Base-by-base conservation (phyloP, 148 eudicot species). In the Arbutus unedo region DNA sequence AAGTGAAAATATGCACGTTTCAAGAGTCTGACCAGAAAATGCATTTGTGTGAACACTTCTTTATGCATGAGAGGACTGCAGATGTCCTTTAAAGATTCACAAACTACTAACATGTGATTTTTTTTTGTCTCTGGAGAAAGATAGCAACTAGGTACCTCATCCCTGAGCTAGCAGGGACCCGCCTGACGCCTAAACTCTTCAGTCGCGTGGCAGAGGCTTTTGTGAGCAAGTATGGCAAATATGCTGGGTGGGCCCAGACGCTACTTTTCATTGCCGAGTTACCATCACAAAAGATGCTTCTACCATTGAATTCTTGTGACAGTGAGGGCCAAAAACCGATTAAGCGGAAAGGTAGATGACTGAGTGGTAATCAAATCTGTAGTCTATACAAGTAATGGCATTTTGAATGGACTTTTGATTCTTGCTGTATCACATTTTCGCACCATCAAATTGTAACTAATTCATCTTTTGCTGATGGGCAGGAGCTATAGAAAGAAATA, bases 171-270 rank as follows among this genome's bases (percentile, higher is more conserved):
- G 99, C 95, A 48, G 97, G 97, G 43, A 90, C 85, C 71, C 90
- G 91, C 53, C 79, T 94, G 83, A 92, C 98, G 11, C 81, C 95
- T 47, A 94, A 92, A 88, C 84, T 92, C 57, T 84, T 87, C 83
- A 83, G 51, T 60, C 95, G 92, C n/a, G 98, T 94, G 82, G 90
- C 99, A 19, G 99, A 94, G 83, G 97, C 98, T 70, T 96, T 96
- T 89, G 94, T 96, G 77, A 82, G 88, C 67, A 94, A 88, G 87
- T 96, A 96, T 79, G 99, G 99, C 60, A 94, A 93, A 82, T 96
- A 91, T 85, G 99, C 99, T 82, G 99, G 98, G 45, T 94, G 99
- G 99, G 99, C 97, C 18, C 99, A 96, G 81, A 94, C 99, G 7
- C 91, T 96, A 51, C 93, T 96, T 67, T 96, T 96, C 89, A 93